Evolutionary conservation across 306 rosid genomes (phyloP), one percentile per base, ranked within the genome.

Genomic region (Prunus salicina): DNA sequence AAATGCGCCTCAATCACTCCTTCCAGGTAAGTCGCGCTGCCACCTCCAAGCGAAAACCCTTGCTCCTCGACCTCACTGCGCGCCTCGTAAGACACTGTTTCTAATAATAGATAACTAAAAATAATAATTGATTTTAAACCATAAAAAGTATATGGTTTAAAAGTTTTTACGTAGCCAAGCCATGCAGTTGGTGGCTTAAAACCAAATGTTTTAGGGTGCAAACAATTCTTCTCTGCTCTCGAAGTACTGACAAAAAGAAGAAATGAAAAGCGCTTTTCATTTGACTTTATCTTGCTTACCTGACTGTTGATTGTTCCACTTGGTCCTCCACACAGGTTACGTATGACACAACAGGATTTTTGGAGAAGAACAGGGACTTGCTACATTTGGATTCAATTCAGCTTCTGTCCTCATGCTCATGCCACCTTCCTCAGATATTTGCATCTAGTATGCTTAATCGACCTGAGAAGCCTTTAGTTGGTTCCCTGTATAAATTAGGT

Each of bases 291-390:
- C 51, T 12, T 55, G 41, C 28, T 32, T 81, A 49, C 71, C 85
- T 81, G 75, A 78, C 77, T 73, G 71, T 85, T 87, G 83, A 80
- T 76, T n/a, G 67, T 82, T 81, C 74, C 61, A 63, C 72, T 79
- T 84, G 71, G 73, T 82, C 64, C 79, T 85, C 73, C 72, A 73
- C 82, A 74, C 93, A 96, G 99, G 99, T 96, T 76, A 84, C 87
- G 5, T 96, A 96, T 76, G 98, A 92, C 85, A 96, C 98, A 72
- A 86, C 91, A 79, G 96, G 96, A 74, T 96, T 96, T 90, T 83
- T 96, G 86, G 99, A 96, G 77, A 96, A 96, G 90, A 96, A 96
- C 81, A 89, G 99, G 82, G 99, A 96, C 84, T 89, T 92, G 47
- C 79, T 96, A 79, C 97, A 96, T 79, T 82, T 92, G 84, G 96